phyloP scores from a whole-genome alignment of 1,284 basidiomycete species.

The Entoloma clypeatum region DNA sequence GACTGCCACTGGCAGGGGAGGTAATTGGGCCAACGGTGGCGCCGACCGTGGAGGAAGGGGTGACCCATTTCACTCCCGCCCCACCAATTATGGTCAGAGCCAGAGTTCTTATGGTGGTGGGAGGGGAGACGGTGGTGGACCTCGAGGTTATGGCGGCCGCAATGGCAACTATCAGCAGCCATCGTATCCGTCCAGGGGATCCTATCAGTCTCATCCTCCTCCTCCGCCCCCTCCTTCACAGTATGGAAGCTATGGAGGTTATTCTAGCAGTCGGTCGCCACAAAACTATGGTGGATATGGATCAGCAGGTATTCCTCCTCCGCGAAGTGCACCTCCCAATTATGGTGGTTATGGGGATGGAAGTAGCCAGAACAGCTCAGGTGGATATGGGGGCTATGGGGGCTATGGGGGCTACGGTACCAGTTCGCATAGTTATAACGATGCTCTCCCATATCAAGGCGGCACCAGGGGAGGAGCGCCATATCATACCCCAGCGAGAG shows the following conservation, averaged over 20 bases:
- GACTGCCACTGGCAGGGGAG: conserved; percentile 22
- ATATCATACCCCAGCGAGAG: conserved; percentile 23
- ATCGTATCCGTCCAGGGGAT: conserved; percentile 27
- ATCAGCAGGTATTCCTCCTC: conserved; percentile 14
- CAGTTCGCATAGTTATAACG: conserved; percentile 18
- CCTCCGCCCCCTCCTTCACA: conserved; percentile 18
- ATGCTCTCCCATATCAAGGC: conserved; percentile 18
- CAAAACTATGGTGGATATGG: conserved; percentile 21
- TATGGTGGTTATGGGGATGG: conserved; percentile 20
- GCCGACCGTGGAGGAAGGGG: conserved; percentile 21
- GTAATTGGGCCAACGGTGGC: conserved; percentile 22
- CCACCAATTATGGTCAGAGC: conserved; percentile 19
- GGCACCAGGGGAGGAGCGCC: conserved; percentile 19
- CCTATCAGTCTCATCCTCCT: conserved; percentile 22
- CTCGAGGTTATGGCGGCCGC: conserved; percentile 28
- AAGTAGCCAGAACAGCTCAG: conserved; percentile 20
- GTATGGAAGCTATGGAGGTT: conserved; percentile 29
- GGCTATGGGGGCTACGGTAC: conserved; percentile 18
- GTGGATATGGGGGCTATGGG: conserved; percentile 27
- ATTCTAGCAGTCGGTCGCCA: conserved; percentile 18
- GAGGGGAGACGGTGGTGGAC: conserved; percentile 22
- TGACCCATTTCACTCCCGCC: conserved; percentile 21
- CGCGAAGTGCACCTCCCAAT: conserved; percentile 14
- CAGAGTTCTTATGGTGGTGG: conserved; percentile 20
- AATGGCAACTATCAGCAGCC: conserved; percentile 31